phyloP scores from a whole-genome alignment of 1,284 basidiomycete genomes.

The Anthracocystis walkeri region DNA sequence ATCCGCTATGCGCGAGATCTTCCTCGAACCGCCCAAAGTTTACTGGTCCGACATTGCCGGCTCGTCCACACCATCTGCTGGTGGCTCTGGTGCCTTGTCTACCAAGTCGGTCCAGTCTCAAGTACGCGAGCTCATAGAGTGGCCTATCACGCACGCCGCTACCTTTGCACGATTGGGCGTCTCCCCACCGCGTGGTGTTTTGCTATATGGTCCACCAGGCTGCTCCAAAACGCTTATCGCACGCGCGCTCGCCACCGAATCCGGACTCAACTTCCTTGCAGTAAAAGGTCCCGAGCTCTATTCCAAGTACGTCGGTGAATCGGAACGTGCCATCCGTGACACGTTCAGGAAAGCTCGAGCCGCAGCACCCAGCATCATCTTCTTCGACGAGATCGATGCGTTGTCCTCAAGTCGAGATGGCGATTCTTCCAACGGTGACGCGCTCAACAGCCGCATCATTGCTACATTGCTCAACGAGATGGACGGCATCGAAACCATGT shows the following conservation, averaged over 20 bases:
- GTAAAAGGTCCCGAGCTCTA: conserved; percentile 97
- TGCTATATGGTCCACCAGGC: conserved; percentile 96
- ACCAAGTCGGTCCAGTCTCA: conserved; percentile 57
- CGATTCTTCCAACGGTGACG: conserved; percentile 72
- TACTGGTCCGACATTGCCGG: conserved; percentile 81
- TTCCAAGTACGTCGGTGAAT: conserved; percentile 98
- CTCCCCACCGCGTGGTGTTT: conserved; percentile 85
- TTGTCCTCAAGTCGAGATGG: conserved; percentile 82
- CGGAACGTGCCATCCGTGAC: conserved; percentile 91
- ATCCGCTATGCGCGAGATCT: conserved; percentile 92
- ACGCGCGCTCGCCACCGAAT: conserved; percentile 91
- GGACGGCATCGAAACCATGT: conserved; percentile 94
- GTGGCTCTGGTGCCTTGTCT: conserved; percentile 33
- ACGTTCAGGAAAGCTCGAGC: conserved; percentile 94
- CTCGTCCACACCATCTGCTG: conserved; percentile 34
- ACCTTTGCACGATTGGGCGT: conserved; percentile 89
- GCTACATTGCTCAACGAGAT: conserved; percentile 93
- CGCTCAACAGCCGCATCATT: conserved; percentile 86
- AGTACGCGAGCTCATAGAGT: conserved; percentile 74
- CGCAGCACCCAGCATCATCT: conserved; percentile 92
- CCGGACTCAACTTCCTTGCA: conserved; percentile 96
- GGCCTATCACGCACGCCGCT: conserved; percentile 88
- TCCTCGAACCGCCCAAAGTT: conserved; percentile 85
- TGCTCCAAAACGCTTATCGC: conserved; percentile 97
- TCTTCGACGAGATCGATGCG: conserved; percentile 98